These are phyloP conservation scores for Mortierella sp. DNA, from an alignment of 371 early-diverging fungal species.

Conservation along the genomic window DNA sequence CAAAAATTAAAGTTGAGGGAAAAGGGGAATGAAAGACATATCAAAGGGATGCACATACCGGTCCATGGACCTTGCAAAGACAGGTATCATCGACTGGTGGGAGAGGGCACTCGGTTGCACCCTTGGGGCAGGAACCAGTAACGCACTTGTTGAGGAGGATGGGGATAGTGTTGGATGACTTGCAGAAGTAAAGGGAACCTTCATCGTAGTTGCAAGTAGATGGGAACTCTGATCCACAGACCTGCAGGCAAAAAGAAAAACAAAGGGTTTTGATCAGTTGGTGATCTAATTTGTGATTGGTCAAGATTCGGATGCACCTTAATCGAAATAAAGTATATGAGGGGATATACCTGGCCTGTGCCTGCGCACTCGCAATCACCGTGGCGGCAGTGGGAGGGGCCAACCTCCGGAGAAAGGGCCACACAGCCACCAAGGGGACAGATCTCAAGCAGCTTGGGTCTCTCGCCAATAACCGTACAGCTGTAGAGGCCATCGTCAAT, in stretches of 20 bases:
- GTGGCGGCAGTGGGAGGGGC: conserved; percentile 11
- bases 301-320: no score
- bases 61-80: not conserved
- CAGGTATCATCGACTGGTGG: not conserved
- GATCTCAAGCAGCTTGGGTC: conserved; percentile 14
- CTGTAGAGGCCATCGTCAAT: conserved; percentile 27
- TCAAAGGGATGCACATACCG: not conserved
- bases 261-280: not conserved
- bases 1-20: not conserved
- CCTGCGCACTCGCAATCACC: conserved; percentile 10
- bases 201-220: not conserved
- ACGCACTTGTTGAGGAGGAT: not conserved
- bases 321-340: not conserved
- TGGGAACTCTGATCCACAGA: not conserved
- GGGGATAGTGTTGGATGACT: not conserved
- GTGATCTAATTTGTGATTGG: not conserved
- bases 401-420: not conserved
- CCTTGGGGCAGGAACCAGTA: not conserved
- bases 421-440: conserved; percentile 27
- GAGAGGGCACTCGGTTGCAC: not conserved
- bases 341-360: conserved; percentile 1
- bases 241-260: not conserved
- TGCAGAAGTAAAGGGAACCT: not conserved
- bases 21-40: no score
- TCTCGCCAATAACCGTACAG: conserved; percentile 16